phyloP scores from a whole-genome alignment of 2,329 filamentous ascomycete genomes.

The Chaetomiaceae sp. region DNA sequence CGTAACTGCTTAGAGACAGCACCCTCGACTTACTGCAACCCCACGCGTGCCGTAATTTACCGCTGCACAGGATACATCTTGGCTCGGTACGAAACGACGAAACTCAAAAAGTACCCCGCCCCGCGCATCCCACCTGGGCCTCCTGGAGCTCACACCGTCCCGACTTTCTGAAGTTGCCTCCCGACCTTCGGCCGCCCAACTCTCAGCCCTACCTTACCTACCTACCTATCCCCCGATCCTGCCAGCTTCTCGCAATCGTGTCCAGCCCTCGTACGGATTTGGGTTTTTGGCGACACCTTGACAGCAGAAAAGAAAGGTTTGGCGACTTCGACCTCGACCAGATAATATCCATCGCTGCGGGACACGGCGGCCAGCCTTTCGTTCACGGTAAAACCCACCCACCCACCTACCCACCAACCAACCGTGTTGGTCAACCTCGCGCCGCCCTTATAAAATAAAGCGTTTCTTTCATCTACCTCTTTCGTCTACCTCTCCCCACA shows the following conservation, averaged over 20 bases:
- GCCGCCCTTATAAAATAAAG: background rate
- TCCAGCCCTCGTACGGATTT: background rate
- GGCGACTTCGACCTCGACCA: constrained; percentile 1
- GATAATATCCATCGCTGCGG: constrained; percentile 13
- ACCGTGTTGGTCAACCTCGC: background rate
- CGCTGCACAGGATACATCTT: background rate
- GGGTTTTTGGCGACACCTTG: background rate
- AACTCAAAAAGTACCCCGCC: constrained; percentile 17
- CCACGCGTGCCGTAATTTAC: constrained; percentile 12
- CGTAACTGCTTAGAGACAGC: background rate
- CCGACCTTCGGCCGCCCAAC: constrained; percentile 20
- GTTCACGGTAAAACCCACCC: constrained; percentile 2
- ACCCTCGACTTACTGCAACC: background rate
- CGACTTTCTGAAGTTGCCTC: constrained; percentile 1
- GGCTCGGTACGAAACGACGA: constrained; percentile 11
- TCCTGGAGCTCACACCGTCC: constrained; percentile 23
- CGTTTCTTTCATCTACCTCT: too few relatives aligned
- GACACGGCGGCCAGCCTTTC: constrained; percentile 13
- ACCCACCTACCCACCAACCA: background rate
- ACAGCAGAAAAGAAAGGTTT: background rate
- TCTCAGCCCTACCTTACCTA: constrained; percentile 33
- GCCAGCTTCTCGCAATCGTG: constrained; percentile 13
- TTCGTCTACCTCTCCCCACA: background rate
- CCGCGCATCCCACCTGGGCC: constrained; percentile 23
- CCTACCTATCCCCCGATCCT: constrained; percentile 18